Percentiles rank a stretch among this genome's conserved stretches.
Evolutionary conservation across 345 rosid species (phyloP).

Genomic region (Populus ilicifolia): DNA sequence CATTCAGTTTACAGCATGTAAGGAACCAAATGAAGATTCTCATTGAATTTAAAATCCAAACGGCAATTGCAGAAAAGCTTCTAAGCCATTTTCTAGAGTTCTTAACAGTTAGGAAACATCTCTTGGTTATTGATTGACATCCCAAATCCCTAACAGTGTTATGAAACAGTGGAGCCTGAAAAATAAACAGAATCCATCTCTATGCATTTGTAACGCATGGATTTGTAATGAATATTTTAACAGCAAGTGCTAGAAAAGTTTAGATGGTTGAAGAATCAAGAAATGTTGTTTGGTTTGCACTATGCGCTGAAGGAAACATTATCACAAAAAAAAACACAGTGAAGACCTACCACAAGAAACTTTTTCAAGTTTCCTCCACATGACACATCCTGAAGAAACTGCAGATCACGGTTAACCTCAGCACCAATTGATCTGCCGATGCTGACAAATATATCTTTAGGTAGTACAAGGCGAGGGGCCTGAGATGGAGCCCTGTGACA

Average conservation of each 20-base stretch:
- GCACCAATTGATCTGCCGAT: slow-evolving; percentile 56
- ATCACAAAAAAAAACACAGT: not conserved
- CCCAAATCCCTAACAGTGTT: not conserved
- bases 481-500: slow-evolving; percentile 51
- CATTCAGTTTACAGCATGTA: not conserved
- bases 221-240: not conserved
- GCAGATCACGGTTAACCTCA: slow-evolving; percentile 61
- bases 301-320: not conserved
- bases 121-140: not conserved
- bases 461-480: slow-evolving; percentile 76
- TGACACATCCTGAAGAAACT: slow-evolving; percentile 74
- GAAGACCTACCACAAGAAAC: slow-evolving; percentile 54
- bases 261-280: not conserved
- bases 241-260: not conserved
- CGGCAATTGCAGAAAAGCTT: not conserved
- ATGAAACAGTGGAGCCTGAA: not conserved
- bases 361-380: slow-evolving; percentile 72
- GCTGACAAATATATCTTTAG: slow-evolving; percentile 66
- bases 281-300: not conserved
- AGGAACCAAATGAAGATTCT: not conserved
- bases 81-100: not conserved
- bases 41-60: not conserved
- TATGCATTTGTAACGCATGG: not conserved
- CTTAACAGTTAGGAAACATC: not conserved
- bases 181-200: not conserved